phyloP scores from a whole-genome alignment of 495 filamentous ascomycete species.

The Trichoderma virens region DNA sequence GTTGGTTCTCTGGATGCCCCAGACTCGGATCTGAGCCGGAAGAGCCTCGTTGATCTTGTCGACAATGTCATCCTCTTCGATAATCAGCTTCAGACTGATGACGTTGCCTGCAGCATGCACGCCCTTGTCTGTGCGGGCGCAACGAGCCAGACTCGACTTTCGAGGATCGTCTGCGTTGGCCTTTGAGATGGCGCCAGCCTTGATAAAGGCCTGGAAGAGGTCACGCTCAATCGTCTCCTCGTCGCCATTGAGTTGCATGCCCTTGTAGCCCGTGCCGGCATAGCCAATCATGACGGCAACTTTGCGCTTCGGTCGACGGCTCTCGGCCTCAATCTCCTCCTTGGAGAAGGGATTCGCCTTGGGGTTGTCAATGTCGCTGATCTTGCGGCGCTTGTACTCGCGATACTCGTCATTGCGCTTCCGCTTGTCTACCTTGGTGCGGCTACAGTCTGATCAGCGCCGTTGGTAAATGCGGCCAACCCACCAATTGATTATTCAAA shows the following conservation, averaged over 20 bases:
- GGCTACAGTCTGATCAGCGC: constrained; percentile 5
- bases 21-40: constrained; percentile 81
- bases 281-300: constrained; percentile 93
- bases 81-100: constrained; percentile 89
- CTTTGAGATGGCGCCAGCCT: constrained; percentile 86
- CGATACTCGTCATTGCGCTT: constrained; percentile 50
- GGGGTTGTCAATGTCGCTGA: constrained; percentile 37
- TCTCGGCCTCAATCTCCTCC: constrained; percentile 79
- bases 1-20: constrained; percentile 80
- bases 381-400: constrained; percentile 44
- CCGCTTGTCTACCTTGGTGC: constrained; percentile 41
- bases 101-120: constrained; percentile 97
- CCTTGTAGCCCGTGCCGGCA: constrained; percentile 93
- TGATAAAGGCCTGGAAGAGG: constrained; percentile 82
- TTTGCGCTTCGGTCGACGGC: constrained; percentile 85
- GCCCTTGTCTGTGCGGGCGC: constrained; percentile 93
- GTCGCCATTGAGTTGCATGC: constrained; percentile 74
- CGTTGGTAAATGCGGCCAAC: constrained; percentile 2
- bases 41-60: constrained; percentile 83
- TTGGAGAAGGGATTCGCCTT: constrained; percentile 24
- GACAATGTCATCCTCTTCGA: constrained; percentile 81
- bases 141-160: constrained; percentile 89
- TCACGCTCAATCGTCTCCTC: constrained; percentile 97
- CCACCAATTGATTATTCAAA: not conserved
- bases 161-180: constrained; percentile 94